Conservation (phyloP, 805 yeast species). For the Hanseniaspora opuntiae region DNA sequence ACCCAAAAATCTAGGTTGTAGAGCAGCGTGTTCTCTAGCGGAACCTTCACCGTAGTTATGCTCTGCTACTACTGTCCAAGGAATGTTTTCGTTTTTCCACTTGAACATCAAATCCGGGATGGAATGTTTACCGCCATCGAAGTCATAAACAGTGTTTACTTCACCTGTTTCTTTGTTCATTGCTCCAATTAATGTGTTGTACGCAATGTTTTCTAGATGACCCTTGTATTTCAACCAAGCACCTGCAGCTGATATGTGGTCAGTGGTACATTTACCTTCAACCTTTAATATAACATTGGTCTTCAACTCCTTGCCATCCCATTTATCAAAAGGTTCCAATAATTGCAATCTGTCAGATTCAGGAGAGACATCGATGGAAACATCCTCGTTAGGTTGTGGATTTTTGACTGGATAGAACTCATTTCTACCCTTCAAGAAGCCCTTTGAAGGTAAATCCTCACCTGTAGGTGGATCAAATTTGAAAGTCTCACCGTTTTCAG, state of each 20-base stretch:
- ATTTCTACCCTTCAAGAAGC: slow-evolving; percentile 62
- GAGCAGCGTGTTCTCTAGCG: slow-evolving; percentile 97
- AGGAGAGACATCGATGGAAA: slow-evolving; percentile 60
- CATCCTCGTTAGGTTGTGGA: slow-evolving; percentile 51
- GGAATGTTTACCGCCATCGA: slow-evolving; percentile 60
- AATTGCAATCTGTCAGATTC: slow-evolving; percentile 84
- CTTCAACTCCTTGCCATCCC: slow-evolving; percentile 74
- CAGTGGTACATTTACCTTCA: slow-evolving; percentile 96
- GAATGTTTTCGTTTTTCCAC: slow-evolving; percentile 74
- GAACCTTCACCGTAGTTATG: slow-evolving; percentile 99
- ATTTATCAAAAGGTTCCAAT: slow-evolving; percentile 73
- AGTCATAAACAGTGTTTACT: slow-evolving; percentile 78
- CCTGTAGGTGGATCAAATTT: slow-evolving; percentile 70
- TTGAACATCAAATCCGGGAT: slow-evolving; percentile 95
- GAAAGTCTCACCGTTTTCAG: slow-evolving; percentile 58
- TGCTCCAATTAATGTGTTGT: slow-evolving; percentile 93
- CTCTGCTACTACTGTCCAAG: slow-evolving; percentile 94
- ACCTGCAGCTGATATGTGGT: slow-evolving; percentile 97
- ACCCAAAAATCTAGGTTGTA: slow-evolving; percentile 88
- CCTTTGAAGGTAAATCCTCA: slow-evolving; percentile 65
- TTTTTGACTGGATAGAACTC: slow-evolving; percentile 62
- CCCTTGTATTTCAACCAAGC: slow-evolving; percentile 98
- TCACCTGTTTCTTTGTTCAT: slow-evolving; percentile 94
- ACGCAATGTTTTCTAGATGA: slow-evolving; percentile 85
- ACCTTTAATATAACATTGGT: slow-evolving; percentile 74